Evolutionary conservation across 2,329 filamentous ascomycete genomes (phyloP).

Genomic region (Elsinoe necatrix): DNA sequence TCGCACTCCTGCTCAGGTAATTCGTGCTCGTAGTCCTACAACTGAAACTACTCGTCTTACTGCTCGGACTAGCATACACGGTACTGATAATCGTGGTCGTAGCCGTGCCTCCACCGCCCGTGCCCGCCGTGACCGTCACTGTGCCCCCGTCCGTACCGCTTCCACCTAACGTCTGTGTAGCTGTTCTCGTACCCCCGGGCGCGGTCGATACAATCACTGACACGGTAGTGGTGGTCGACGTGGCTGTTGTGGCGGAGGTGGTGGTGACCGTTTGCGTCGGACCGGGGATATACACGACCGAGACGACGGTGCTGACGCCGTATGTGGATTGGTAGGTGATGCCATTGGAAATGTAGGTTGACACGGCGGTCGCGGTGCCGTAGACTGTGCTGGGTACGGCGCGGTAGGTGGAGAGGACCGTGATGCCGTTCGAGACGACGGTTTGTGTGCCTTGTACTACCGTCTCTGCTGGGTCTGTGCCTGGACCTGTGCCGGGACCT

Average conservation of each 20-base stretch:
- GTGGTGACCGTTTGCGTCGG: conserved; percentile 23
- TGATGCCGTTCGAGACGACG: conserved; percentile 23
- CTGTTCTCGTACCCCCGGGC: conserved; percentile 15
- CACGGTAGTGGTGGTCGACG: conserved; percentile 20
- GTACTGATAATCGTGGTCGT: conserved; percentile 22
- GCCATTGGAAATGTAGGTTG: conserved; percentile 23
- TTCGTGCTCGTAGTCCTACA: conserved; percentile 26
- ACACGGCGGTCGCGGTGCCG: conserved; percentile 22
- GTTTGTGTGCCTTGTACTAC: conserved; percentile 18
- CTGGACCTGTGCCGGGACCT: conserved; percentile 18
- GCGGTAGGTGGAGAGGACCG: conserved; percentile 20
- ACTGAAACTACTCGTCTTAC: conserved; percentile 20
- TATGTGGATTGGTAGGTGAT: conserved; percentile 22
- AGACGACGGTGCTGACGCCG: conserved; percentile 24
- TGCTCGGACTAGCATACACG: conserved; percentile 17
- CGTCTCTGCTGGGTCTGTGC: conserved; percentile 13
- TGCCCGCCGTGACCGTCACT: conserved; percentile 19
- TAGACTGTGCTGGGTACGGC: conserved; percentile 23
- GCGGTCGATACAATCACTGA: conserved; percentile 15
- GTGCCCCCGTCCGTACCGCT: conserved; percentile 16
- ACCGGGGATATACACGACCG: conserved; percentile 21
- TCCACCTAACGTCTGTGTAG: conserved; percentile 10
- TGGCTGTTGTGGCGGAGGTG: conserved; percentile 20
- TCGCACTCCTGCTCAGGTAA: conserved; percentile 22
- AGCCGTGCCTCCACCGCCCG: conserved; percentile 20